These are phyloP conservation scores for Leccinum fallax DNA, from an alignment of 1,284 basidiomycete species.

Conservation along the genomic window DNA sequence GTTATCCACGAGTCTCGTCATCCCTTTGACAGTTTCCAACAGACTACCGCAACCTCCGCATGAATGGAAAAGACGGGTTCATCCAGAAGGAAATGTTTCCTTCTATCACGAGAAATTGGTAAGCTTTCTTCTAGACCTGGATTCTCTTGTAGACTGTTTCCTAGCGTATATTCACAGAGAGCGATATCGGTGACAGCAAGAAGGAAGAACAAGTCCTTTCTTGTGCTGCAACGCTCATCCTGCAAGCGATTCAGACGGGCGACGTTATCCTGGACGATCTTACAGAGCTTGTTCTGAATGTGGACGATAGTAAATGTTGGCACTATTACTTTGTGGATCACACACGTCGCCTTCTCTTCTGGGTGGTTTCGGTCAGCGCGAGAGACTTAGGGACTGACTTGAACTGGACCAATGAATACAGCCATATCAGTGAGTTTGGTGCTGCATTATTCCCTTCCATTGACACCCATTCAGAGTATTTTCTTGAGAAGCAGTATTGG, in stretches of 20 bases:
- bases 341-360: slow-evolving; percentile 21
- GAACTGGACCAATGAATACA: slow-evolving; percentile 10
- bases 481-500: slow-evolving; percentile 20
- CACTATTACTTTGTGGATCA: slow-evolving; percentile 27
- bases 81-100: slow-evolving; percentile 23
- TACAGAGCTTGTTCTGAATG: slow-evolving; percentile 22
- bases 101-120: slow-evolving; percentile 21
- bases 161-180: slow-evolving; percentile 27
- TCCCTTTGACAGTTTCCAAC: not conserved
- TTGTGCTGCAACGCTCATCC: slow-evolving; percentile 9
- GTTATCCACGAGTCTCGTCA: not conserved
- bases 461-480: slow-evolving; percentile 20
- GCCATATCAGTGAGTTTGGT: slow-evolving; percentile 22
- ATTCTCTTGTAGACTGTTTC: not conserved
- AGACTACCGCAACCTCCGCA: slow-evolving; percentile 10
- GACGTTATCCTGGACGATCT: slow-evolving; percentile 16
- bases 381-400: slow-evolving; percentile 2
- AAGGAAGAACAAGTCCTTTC: slow-evolving; percentile 3
- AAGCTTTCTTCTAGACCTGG: not conserved
- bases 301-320: slow-evolving; percentile 7
- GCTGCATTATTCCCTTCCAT: not conserved
- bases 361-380: slow-evolving; percentile 12
- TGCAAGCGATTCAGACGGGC: not conserved
- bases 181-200: slow-evolving; percentile 5
- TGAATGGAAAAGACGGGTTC: slow-evolving; percentile 15